Evolutionary conservation across 2,329 filamentous ascomycete genomes (phyloP), one percentile per base, ranked within the genome.

Genomic region (Kalmusia sp.): DNA sequence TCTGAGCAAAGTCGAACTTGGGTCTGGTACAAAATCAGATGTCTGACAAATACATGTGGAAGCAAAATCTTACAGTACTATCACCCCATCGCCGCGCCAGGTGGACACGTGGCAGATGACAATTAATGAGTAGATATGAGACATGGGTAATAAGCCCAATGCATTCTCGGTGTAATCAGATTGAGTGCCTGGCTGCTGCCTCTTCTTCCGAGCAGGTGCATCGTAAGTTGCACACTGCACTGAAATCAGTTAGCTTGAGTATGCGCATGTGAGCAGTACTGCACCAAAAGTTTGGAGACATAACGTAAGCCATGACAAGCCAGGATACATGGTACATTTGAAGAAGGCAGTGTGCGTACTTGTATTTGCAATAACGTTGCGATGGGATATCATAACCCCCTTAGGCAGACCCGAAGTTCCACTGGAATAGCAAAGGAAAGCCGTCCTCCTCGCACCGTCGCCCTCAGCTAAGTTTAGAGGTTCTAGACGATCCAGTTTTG

Each of bases 381-480:
- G 77, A 69, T 93, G 90, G 3, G 89, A 90, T 54, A 93, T 90
- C 87, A 91, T 92, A 48, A 93, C 90, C 38, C 89, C 90, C 87
- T 92, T 92, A 14, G 90, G 90, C 31, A 93, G 76, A 3, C 90
- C 90, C 9, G 89, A 92, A 1, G 90, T 93, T 17, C 90, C 90
- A 69, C 87, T 91, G 0, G 88, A 92, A 71, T 91, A 93, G 76
- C 89, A 92, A 38, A 96, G 79, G 68, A 90, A 93, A 0, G 91
- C 88, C 5, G 86, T 86, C 63, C 88, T 87, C 49, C 84, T 84
- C 30, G 83, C 82, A 3, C 87, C 88, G 61, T 90, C 85, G 0
- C 89, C 88, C 54, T 81, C 80, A 35, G 75, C 65, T 87, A 87
- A 90, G 27, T 78, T 79, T 65, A 89, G 69, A 4, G 79, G 75